These are phyloP conservation scores for Pleurotus sapidus DNA, from an alignment of 768 basidiomycete genomes.

Conservation along the genomic window DNA sequence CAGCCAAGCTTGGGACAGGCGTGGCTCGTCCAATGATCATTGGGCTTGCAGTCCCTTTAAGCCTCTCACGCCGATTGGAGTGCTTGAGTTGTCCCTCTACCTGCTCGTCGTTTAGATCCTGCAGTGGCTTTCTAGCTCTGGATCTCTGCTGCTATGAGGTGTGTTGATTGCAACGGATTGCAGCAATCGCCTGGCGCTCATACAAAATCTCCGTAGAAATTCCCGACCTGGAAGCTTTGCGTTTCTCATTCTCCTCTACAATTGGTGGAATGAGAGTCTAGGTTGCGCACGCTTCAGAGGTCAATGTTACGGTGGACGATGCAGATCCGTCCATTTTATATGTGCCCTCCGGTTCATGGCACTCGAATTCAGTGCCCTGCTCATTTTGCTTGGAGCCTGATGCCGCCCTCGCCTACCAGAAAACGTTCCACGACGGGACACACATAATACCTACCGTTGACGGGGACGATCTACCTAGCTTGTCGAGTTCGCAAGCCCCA, in stretches of 20 bases:
- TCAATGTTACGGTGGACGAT: constrained; percentile 37
- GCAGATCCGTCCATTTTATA: constrained; percentile 36
- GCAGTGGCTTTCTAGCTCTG: not conserved
- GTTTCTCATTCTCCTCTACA: constrained; percentile 9
- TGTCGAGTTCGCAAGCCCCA: not conserved
- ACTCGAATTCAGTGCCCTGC: constrained; percentile 25
- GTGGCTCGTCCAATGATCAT: constrained; percentile 3
- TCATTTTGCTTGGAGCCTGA: constrained; percentile 27
- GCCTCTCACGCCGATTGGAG: constrained; percentile 4
- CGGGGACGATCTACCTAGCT: constrained; percentile 14
- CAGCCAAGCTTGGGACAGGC: not conserved
- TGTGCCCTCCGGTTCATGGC: constrained; percentile 32
- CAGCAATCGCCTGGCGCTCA: no score
- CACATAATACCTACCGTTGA: constrained; percentile 16
- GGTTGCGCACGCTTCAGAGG: constrained; percentile 17
- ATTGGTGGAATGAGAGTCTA: constrained; percentile 11
- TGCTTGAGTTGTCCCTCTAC: not conserved
- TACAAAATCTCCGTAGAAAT: not conserved
- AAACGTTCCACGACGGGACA: constrained; percentile 35
- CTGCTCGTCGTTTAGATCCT: constrained; percentile 6
- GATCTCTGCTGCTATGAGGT: constrained; percentile 5
- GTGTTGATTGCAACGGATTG: not conserved
- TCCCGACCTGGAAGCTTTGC: constrained; percentile 7
- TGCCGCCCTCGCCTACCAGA: constrained; percentile 15
- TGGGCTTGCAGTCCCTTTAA: constrained; percentile 2